These are phyloP conservation scores for Alternaria ethzedia DNA, from an alignment of 2,329 filamentous ascomycete genomes.

Conservation along the genomic window DNA sequence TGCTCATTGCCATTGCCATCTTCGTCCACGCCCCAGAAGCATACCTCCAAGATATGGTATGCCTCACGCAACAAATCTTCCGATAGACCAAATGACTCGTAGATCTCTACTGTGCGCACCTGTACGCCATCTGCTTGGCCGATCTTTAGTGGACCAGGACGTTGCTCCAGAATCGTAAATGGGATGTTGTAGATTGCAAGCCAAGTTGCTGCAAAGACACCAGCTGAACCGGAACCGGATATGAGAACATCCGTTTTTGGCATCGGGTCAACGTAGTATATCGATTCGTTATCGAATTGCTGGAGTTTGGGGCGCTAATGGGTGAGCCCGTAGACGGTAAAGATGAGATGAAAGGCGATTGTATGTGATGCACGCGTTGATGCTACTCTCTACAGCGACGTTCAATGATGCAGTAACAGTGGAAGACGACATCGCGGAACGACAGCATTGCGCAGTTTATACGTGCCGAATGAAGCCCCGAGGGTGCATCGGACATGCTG, in stretches of 20 bases:
- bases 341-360: not conserved
- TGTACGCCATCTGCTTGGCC: conserved; percentile 72
- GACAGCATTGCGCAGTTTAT: not conserved
- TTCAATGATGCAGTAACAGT: no score
- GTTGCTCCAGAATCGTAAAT: conserved; percentile 65
- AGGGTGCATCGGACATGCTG: conserved; percentile 13
- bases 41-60: conserved; percentile 71
- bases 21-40: conserved; percentile 52
- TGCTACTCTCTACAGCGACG: not conserved
- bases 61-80: conserved; percentile 68
- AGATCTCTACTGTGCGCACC: conserved; percentile 73
- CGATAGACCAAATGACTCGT: conserved; percentile 72
- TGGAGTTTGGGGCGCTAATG: not conserved
- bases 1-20: conserved; percentile 25
- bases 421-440: not conserved
- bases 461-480: conserved; percentile 12
- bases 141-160: conserved; percentile 59
- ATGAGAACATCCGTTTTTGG: conserved; percentile 62
- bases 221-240: conserved; percentile 66
- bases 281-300: not conserved
- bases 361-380: not conserved
- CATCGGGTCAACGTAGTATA: conserved; percentile 11
- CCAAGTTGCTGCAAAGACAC: conserved; percentile 67
- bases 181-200: conserved; percentile 63
- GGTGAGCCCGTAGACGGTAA: not conserved